phyloP scores from a whole-genome alignment of 495 filamentous ascomycete genomes.

The Usnea hakonensis region DNA sequence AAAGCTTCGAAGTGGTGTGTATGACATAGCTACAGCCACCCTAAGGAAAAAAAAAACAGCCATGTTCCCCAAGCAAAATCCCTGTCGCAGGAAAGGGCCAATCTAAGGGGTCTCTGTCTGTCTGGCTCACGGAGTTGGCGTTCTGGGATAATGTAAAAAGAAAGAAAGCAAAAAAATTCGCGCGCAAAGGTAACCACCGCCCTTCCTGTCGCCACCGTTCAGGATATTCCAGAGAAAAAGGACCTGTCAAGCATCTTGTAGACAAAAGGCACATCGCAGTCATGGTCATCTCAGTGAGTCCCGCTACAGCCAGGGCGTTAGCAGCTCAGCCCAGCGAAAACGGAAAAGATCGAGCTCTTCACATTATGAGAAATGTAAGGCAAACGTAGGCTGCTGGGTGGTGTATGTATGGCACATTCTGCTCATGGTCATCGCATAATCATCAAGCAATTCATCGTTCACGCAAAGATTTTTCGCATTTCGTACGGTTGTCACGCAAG shows the following conservation, averaged over 20 bases:
- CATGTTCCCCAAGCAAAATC: too few relatives aligned
- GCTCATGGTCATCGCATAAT: constrained; percentile 3
- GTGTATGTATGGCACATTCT: neutral
- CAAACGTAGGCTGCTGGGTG: neutral
- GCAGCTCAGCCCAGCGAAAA: neutral
- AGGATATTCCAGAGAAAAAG: neutral
- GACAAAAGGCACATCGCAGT: neutral
- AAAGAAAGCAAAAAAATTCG: too few relatives aligned
- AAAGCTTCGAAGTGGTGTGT: too few relatives aligned
- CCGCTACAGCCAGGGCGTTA: neutral
- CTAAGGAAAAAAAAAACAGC: too few relatives aligned
- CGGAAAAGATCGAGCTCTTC: neutral
- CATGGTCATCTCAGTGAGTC: too few relatives aligned
- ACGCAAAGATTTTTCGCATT: neutral
- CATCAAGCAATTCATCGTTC: constrained; percentile 11
- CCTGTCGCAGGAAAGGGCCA: too few relatives aligned
- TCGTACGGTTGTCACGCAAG: neutral
- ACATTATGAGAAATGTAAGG: neutral
- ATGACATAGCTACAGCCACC: too few relatives aligned
- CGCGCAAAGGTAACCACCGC: neutral
- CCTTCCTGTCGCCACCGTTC: neutral
- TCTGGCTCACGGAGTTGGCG: too few relatives aligned
- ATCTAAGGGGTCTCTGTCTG: too few relatives aligned
- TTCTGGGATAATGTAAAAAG: too few relatives aligned
- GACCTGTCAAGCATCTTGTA: neutral